Conservation (phyloP, 2,329 filamentous ascomycete species). For the Myriosclerotinia duriaeana region DNA sequence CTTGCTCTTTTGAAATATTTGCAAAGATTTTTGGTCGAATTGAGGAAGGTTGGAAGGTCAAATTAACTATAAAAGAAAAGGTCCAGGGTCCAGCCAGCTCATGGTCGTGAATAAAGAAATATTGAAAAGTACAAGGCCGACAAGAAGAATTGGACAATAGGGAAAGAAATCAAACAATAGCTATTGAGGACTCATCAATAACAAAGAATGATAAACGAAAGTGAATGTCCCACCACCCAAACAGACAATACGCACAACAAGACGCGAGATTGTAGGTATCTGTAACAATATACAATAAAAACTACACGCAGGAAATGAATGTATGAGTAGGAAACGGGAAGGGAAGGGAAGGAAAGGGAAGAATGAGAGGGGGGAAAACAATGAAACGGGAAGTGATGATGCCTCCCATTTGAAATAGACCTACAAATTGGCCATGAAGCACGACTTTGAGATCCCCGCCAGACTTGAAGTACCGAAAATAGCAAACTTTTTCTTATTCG, state of each 20-base stretch:
- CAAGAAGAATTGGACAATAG: constrained; percentile 25
- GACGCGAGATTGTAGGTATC: constrained; percentile 18
- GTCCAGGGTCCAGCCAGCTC: constrained; percentile 14
- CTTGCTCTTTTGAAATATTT: constrained; percentile 9
- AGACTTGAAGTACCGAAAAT: constrained; percentile 28
- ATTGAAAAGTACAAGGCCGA: constrained; percentile 14
- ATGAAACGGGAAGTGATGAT: not conserved
- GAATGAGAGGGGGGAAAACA: constrained; percentile 32
- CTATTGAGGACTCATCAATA: constrained; percentile 27
- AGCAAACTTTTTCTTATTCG: constrained; percentile 35
- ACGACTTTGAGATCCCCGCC: constrained; percentile 23
- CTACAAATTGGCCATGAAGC: constrained; percentile 23
- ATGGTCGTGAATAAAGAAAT: constrained; percentile 13
- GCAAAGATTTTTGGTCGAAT: not conserved
- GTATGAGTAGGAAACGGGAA: constrained; percentile 19
- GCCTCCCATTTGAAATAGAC: constrained; percentile 20
- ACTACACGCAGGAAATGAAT: constrained; percentile 24
- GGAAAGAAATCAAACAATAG: constrained; percentile 17
- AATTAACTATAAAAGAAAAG: constrained; percentile 20
- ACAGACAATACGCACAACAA: constrained; percentile 12
- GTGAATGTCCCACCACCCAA: constrained; percentile 26
- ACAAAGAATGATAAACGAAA: constrained; percentile 24
- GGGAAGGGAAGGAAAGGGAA: constrained; percentile 14
- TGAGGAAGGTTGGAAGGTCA: constrained; percentile 18
- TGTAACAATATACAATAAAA: constrained; percentile 26